Evolutionary conservation across 2,329 filamentous ascomycete species (phyloP).

Genomic region (Colletotrichum plurivorum): DNA sequence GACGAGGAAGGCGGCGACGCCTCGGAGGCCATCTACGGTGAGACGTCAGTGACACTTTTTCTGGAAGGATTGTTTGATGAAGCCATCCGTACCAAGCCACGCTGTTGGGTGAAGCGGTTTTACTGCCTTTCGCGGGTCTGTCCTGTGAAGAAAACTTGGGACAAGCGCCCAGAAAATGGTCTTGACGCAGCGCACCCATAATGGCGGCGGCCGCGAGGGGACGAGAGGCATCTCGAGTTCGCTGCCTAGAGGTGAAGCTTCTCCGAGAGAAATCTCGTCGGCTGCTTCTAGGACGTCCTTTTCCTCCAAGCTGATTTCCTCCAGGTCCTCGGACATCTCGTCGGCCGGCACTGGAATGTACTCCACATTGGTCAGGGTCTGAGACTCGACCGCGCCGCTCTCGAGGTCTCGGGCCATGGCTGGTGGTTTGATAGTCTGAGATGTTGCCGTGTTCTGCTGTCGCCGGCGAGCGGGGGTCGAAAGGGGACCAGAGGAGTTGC

Average conservation of each 20-base stretch:
- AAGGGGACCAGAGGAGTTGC: too few relatives aligned
- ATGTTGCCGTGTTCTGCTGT: neutral
- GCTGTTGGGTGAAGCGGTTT: slow-evolving; percentile 23
- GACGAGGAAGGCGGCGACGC: slow-evolving; percentile 77
- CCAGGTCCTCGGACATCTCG: slow-evolving; percentile 2
- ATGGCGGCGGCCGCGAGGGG: slow-evolving; percentile 5
- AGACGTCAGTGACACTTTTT: neutral
- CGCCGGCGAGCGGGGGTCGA: too few relatives aligned
- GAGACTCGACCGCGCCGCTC: neutral
- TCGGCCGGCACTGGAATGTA: slow-evolving; percentile 1
- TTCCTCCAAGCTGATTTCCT: neutral
- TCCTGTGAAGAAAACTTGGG: slow-evolving; percentile 18
- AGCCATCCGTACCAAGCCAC: slow-evolving; percentile 12
- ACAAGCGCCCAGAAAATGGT: slow-evolving; percentile 5
- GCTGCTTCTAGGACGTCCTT: neutral
- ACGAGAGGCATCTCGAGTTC: neutral
- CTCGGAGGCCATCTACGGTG: slow-evolving; percentile 70
- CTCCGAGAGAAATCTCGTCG: slow-evolving; percentile 16
- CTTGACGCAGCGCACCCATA: slow-evolving; percentile 14
- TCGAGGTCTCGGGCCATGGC: slow-evolving; percentile 6
- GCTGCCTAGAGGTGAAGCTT: neutral
- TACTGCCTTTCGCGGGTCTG: slow-evolving; percentile 1
- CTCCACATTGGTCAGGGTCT: neutral
- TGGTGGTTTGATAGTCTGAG: neutral
- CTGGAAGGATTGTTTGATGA: neutral